Evolutionary conservation across 2,329 filamentous ascomycete genomes (phyloP), one percentile per base, ranked within the genome.

Genomic region (Nannizzia gypsea): DNA sequence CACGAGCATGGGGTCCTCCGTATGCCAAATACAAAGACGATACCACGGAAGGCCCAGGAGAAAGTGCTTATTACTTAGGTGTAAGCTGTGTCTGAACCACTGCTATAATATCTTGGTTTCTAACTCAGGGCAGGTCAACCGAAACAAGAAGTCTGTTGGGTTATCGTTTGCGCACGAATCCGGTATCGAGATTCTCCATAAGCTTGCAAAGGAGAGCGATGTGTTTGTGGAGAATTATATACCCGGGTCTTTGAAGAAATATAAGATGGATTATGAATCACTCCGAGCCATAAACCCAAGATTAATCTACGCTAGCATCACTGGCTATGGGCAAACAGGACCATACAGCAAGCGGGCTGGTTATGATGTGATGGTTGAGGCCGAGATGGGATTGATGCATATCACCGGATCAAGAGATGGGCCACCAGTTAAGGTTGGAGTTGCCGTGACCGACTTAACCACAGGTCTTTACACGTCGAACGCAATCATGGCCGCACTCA

Each of bases 301-400:
- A 4, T 79, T 99, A 54, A 89, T 99, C 66, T 99, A 99, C 70
- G 90, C 92, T 13, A 96, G 90, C 66, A 95, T 99, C 67, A 99
- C 93, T 0, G 93, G 93, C 0, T 99, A 97, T 70, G 93, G 93
- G 1, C 93, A 99, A 71, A 96, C 89, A 0, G 93, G 93, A 0
- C 93, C 93, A 0, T 96, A 95, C 73, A 84, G 86, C 4, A 83
- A 85, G 64, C 82, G 93, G 13, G 90, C 93, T 2, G 93, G 93
- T 3, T 99, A 99, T 78, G 93, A 99, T 74, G 93, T 99, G 66
- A 99, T 99, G 92, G 92, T 99, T 9, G 93, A 99, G 77, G 93
- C 93, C 62, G 93, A 97, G 72, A 91, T 99, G 76, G 93, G 93
- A 0, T 77, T 99, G 60, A 99, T 99, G 93, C 93, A 99, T 75